These are phyloP conservation scores for Biscogniauxia marginata DNA, from an alignment of 2,329 filamentous ascomycete species.

Conservation along the genomic window DNA sequence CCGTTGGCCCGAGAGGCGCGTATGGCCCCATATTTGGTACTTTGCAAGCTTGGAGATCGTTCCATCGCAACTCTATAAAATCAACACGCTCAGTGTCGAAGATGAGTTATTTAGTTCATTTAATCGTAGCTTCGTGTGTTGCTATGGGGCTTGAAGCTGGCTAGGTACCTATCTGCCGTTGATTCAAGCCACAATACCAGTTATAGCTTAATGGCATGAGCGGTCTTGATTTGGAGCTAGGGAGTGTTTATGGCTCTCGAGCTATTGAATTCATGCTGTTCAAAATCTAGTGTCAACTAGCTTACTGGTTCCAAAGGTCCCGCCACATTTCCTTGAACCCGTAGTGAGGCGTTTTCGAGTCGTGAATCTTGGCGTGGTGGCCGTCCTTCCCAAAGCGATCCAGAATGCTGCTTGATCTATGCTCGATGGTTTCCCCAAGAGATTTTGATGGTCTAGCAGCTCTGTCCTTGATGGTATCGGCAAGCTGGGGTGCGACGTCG, in stretches of 20 bases:
- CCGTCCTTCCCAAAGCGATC: conserved; percentile 56
- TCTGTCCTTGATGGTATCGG: conserved; percentile 69
- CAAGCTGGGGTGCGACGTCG: conserved; percentile 76
- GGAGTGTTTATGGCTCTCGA: background rate
- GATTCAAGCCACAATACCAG: no score
- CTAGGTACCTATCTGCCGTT: no score
- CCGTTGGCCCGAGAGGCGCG: background rate
- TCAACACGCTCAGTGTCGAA: background rate
- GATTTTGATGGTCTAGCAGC: conserved; percentile 48
- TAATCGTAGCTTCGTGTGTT: no score
- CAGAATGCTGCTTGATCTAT: conserved; percentile 52
- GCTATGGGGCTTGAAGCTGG: no score
- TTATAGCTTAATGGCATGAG: no score
- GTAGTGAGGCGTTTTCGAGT: conserved; percentile 74
- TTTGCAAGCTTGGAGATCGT: background rate
- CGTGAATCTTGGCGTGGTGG: conserved; percentile 62
- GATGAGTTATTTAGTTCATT: background rate
- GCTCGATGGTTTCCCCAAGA: conserved; percentile 41
- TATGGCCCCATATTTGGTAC: background rate
- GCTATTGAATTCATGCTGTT: background rate
- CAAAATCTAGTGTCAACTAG: background rate
- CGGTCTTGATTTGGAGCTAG: no score
- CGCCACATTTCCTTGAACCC: conserved; percentile 88
- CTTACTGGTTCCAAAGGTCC: conserved; percentile 58
- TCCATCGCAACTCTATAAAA: background rate